phyloP scores from a whole-genome alignment of 805 yeast species.

The Candida parachauliodes region DNA sequence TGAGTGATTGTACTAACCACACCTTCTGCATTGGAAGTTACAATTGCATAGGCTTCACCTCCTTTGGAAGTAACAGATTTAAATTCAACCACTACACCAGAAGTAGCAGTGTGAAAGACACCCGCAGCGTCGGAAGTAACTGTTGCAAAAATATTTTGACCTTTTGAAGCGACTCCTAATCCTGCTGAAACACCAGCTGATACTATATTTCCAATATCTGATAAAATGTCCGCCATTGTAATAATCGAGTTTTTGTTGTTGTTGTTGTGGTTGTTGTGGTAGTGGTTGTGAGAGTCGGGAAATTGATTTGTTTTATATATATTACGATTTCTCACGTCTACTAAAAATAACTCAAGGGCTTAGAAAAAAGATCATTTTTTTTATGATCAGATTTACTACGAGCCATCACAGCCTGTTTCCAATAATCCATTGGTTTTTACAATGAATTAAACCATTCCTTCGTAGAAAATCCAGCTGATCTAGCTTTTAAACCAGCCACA shows the following conservation, averaged over 20 bases:
- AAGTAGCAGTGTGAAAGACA: constrained; percentile 4
- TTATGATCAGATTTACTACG: background rate
- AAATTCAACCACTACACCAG: constrained; percentile 5
- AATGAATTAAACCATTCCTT: no score
- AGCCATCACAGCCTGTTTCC: constrained; percentile 1
- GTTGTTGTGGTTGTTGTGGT: background rate
- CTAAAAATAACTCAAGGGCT: constrained; percentile 4
- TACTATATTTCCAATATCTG: background rate
- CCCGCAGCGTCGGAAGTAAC: constrained; percentile 7
- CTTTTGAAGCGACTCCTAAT: constrained; percentile 3
- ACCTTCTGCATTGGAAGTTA: constrained; percentile 6
- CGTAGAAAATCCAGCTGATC: no score
- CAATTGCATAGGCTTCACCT: constrained; percentile 3
- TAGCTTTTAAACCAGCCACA: no score
- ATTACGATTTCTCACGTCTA: background rate
- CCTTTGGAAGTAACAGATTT: constrained; percentile 5
- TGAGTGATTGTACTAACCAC: constrained; percentile 4
- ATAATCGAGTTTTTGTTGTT: background rate
- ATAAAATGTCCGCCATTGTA: constrained; percentile 4
- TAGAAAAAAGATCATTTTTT: no score
- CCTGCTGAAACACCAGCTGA: constrained; percentile 5
- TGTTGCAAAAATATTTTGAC: constrained; percentile 4
- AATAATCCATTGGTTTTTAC: no score
- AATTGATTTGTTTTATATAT: background rate
- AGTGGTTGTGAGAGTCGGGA: background rate